Evolutionary conservation across 2,329 filamentous ascomycete genomes (phyloP), one percentile per base, ranked within the genome.

Genomic region (Pyrenochaeta sp.): DNA sequence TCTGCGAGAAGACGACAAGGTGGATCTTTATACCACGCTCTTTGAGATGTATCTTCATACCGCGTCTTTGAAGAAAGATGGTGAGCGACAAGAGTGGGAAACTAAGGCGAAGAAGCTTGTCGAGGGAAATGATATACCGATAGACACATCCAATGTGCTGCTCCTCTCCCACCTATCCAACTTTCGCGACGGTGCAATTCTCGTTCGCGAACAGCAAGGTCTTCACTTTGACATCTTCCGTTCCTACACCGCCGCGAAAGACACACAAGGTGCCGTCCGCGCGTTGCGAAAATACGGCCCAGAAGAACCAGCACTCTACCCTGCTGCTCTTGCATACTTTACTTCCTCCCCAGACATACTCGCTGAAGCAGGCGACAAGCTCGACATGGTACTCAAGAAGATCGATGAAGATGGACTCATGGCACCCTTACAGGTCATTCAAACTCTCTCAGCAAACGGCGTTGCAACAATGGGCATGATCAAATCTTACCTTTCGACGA

Each of bases 31-130:
- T 69, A 98, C 94, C 0, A 97, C 96, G 0, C 76, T 99, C 12
- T 98, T 99, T 70, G 96, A 99, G 75, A 98, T 99, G 90, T 99
- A 98, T 71, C 81, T 99, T 7, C 90, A 96, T 74, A 95, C 92
- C 66, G 90, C 94, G 18, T 90, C 87, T 54, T 86, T 88, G 52
- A 89, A 89, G 68, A 90, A 88, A 67, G 88, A 88, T 75, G 71
- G 75, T 30, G 83, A 92, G 58, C 87, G 89, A 60, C 85, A 90
- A 64, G 85, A 89, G 60, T 99, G 95, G 94, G 92, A 97, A 71
- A 83, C 83, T 37, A 97, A 96, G 73, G 95, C 95, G 0, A 97
- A 95, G 78, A 88, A 87, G 57, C 84, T 98, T 20, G 93, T 99
- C 50, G 89, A 95, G 68, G 87, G 87, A 14, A 87, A 90, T 63